Base-by-base conservation (phyloP, 2,329 filamentous ascomycete species). In the Alternaria ventricosa region DNA sequence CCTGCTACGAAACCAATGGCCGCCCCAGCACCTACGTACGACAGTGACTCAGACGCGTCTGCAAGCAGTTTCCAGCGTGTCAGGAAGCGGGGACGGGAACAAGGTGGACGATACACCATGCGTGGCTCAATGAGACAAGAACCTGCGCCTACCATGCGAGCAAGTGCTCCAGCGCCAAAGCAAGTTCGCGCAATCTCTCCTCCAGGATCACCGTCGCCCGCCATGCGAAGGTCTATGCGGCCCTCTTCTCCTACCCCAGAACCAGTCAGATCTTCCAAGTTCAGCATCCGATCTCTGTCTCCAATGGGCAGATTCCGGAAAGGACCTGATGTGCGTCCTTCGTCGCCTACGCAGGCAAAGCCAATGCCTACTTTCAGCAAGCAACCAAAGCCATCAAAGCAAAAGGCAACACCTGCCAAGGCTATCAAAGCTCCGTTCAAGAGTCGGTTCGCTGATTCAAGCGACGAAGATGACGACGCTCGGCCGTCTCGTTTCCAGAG, bases 61-160 rank as follows among this genome's bases (percentile, higher is more conserved):
- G 83, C 80, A 22, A 97, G 92, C 80, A 97, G 93, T 76, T 97
- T 97, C 82, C 91, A 88, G 74, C 90, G 92, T 27, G 64, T 67
- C 28, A 69, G 87, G 64, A 81, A 85, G 41, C 76, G 82, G 61
- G 69, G 61, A 64, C 60, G 65, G 3, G 76, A 60, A 56, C 72
- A 84, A 46, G 84, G 84, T 0, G 82, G 82, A 5, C 74, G 80
- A 23, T 86, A 88, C 57, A 86, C 83, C 1, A 92, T 97, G 84
- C 89, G 90, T 61, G 86, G 84, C 55, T 93, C 92, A 2, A 92
- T 97, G 92, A 87, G 94, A 43, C 62, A 66, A 51, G 68, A 69
- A 27, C 66, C 75, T 41, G 64, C 72, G 15, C 76, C 75, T 18
- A 74, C 75, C 11, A 73, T 78, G 72, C 71, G 76, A 50, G 75